Conservation (phyloP, 371 early-diverging fungal species). For the Smittium culicis region DNA sequence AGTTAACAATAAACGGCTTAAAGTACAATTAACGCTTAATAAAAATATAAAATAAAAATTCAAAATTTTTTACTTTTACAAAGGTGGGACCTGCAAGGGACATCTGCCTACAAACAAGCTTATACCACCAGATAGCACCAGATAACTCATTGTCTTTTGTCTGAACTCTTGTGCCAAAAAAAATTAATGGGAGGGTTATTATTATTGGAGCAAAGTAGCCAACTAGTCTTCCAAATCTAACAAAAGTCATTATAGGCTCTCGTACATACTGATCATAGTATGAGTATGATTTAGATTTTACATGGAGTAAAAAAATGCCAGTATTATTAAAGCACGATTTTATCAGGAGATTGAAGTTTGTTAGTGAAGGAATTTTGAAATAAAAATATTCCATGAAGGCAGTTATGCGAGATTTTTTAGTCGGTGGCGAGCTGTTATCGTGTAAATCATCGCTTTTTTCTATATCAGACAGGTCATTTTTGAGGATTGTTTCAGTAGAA, state of each 20-base stretch:
- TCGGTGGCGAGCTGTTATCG: too few species aligned
- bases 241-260: conserved; percentile 40
- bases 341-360: too few species aligned
- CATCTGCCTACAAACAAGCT: conserved; percentile 57
- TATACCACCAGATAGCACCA: conserved; percentile 73
- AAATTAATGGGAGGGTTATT: conserved; percentile 36
- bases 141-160: conserved; percentile 37
- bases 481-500: too few species aligned
- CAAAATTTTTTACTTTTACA: conserved; percentile 32
- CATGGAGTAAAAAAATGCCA: too few species aligned
- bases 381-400: too few species aligned
- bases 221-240: conserved; percentile 42
- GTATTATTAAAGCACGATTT: too few species aligned
- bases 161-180: conserved; percentile 37
- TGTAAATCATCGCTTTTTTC: too few species aligned
- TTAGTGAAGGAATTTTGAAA: too few species aligned
- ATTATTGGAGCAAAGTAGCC: conserved; percentile 50
- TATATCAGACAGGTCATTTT: too few species aligned
- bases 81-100: conserved; percentile 83
- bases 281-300: too few species aligned
- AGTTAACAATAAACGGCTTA: conserved; percentile 23
- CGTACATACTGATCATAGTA: too few species aligned
- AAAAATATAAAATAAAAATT: background rate
- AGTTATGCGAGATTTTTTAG: too few species aligned
- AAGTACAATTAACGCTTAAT: conserved; percentile 17